phyloP scores from a whole-genome alignment of 1,284 basidiomycete species.

The Cystobasidium slooffiae region DNA sequence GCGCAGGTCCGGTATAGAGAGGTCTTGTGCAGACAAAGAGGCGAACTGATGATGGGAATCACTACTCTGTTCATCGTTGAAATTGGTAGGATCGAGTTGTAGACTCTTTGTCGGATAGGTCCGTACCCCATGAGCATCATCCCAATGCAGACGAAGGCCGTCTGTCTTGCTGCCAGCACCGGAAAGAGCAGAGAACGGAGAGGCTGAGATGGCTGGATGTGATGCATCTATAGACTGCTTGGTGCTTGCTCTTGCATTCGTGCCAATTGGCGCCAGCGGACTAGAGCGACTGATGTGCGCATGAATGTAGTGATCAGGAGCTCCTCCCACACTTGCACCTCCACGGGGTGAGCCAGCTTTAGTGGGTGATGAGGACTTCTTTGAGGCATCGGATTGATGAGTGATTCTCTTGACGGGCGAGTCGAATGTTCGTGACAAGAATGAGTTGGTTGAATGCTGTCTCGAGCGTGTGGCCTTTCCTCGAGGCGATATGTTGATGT shows the following conservation, averaged over 20 bases:
- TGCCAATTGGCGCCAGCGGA: slow-evolving; percentile 8
- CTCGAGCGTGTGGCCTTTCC: background rate
- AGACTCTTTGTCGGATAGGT: background rate
- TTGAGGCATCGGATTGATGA: background rate
- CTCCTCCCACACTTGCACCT: background rate
- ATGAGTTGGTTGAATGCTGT: slow-evolving; percentile 6
- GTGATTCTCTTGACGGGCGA: background rate
- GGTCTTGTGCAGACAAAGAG: slow-evolving; percentile 10
- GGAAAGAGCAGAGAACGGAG: background rate
- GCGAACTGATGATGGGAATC: slow-evolving; percentile 1
- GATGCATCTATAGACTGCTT: background rate
- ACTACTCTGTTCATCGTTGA: background rate
- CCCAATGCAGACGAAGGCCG: slow-evolving; percentile 17
- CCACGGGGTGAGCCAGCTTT: slow-evolving; percentile 14
- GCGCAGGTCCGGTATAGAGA: slow-evolving; percentile 27
- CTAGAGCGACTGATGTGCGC: background rate
- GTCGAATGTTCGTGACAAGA: background rate
- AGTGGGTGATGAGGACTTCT: background rate
- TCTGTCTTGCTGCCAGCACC: background rate
- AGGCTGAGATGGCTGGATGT: background rate
- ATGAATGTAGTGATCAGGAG: slow-evolving; percentile 2
- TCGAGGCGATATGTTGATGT: slow-evolving; percentile 17
- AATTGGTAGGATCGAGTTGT: background rate
- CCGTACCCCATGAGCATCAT: background rate
- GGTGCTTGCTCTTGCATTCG: background rate